phyloP scores from a whole-genome alignment of 805 yeast genomes.

The Myxozyma neglecta region DNA sequence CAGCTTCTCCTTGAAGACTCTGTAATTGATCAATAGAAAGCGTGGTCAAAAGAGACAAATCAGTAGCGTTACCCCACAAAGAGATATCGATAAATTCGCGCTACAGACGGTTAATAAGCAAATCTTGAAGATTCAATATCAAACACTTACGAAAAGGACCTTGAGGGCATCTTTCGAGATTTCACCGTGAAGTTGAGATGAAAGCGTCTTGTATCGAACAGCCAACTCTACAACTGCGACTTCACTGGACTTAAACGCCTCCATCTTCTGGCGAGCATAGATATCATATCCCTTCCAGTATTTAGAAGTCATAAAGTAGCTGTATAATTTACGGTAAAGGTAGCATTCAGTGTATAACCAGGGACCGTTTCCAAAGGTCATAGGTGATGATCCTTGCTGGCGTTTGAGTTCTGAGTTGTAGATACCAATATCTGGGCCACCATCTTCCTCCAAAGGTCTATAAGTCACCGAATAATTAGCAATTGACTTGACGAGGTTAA shows the following conservation, averaged over 20 bases:
- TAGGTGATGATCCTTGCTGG: constrained; percentile 32
- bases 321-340: constrained; percentile 58
- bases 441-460: constrained; percentile 48
- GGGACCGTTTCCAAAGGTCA: constrained; percentile 80
- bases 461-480: constrained; percentile 34
- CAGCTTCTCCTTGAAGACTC: too few species aligned
- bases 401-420: constrained; percentile 59
- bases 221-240: constrained; percentile 82
- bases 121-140: constrained; percentile 40
- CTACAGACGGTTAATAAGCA: constrained; percentile 43
- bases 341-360: constrained; percentile 90
- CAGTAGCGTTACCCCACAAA: constrained; percentile 98
- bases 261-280: constrained; percentile 66
- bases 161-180: constrained; percentile 34
- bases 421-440: constrained; percentile 42
- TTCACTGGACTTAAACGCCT: constrained; percentile 71
- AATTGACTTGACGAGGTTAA: background rate
- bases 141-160: constrained; percentile 24
- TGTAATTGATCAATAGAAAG: constrained; percentile 83
- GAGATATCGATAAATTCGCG: constrained; percentile 84
- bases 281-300: constrained; percentile 66
- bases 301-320: constrained; percentile 37
- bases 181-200: constrained; percentile 33
- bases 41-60: constrained; percentile 82
- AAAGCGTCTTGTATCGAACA: constrained; percentile 53